Base-by-base conservation (phyloP, 2,329 filamentous ascomycete species). In the Madurella fahalii region DNA sequence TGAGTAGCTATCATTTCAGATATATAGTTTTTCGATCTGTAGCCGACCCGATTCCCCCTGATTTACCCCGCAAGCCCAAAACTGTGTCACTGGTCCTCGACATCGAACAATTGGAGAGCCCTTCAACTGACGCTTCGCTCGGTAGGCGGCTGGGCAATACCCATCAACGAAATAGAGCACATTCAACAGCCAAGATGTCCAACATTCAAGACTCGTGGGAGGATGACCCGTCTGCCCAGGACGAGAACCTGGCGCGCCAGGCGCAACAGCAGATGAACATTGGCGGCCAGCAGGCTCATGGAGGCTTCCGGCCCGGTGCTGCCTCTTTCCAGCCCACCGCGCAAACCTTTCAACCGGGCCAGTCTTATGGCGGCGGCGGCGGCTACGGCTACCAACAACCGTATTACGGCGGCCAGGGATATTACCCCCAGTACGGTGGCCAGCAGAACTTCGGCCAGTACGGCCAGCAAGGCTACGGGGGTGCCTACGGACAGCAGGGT, bases 191-290 rank as follows among this genome's bases (percentile, higher is more conserved):
- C 25, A 63, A 61, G 68, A 96, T 96, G 91, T 87, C 92, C 65
- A 85, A 63, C 60, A 52, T 63, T n/a, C 88, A 90, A 67, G 91
- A 95, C 72, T 96, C 91, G 59, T 97, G 94, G 89, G 92, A 97
- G 76, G 90, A 95, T 68, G 89, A 92, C 67, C 85, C 86, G 67
- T 79, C 86, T 52, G 85, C 83, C 60, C 86, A 90, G 77, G 87
- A 92, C 66, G 87, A 89, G 65, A 83, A 83, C 70, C 83, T 95
- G 72, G 83, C 89, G 59, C 84, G 85, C 65, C 89, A 92, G 77
- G 76, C 88, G 39, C 83, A 87, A 65, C 83, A 87, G 71, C 85
- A 87, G 70, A 80, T 91, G 71, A 90, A 90, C 71, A 70, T 92
- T 67, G 88, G 87, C 70, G 76, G 74, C 60, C 73, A 73, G 62